phyloP scores from a whole-genome alignment of 176 grass and related monocot genomes.

The Oryza rufipogon region DNA sequence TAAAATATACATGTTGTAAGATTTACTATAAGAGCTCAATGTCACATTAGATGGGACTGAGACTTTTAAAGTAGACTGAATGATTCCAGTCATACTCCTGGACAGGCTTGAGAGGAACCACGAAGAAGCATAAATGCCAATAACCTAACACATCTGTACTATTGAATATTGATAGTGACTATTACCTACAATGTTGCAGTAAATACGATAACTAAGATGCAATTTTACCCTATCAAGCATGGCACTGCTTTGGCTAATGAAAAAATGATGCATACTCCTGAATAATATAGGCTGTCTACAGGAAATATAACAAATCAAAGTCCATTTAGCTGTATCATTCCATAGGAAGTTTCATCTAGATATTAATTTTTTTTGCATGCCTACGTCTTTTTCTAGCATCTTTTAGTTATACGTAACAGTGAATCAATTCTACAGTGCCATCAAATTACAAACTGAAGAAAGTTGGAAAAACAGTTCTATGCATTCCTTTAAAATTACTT shows the following conservation, averaged over 20 bases:
- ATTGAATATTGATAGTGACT: neutral
- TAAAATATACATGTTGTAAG: neutral
- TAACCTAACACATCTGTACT: constrained; percentile 1
- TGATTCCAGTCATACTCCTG: neutral
- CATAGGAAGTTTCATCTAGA: neutral
- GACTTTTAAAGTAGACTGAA: neutral
- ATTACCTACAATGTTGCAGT: neutral
- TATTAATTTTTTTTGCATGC: neutral
- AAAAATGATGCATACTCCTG: neutral
- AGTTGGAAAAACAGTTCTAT: neutral
- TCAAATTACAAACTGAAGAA: neutral
- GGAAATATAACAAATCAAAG: neutral
- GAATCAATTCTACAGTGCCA: neutral
- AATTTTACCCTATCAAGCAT: neutral
- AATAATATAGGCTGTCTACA: neutral
- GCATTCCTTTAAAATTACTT: neutral
- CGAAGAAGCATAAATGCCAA: neutral
- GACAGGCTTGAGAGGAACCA: neutral
- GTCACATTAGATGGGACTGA: neutral
- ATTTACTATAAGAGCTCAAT: neutral
- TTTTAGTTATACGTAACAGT: neutral
- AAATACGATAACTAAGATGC: neutral
- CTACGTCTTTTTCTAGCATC: neutral
- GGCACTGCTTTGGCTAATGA: neutral
- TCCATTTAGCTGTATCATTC: neutral